phyloP scores from a whole-genome alignment of 1,284 basidiomycete genomes.

The Afroboletus lepidellus region DNA sequence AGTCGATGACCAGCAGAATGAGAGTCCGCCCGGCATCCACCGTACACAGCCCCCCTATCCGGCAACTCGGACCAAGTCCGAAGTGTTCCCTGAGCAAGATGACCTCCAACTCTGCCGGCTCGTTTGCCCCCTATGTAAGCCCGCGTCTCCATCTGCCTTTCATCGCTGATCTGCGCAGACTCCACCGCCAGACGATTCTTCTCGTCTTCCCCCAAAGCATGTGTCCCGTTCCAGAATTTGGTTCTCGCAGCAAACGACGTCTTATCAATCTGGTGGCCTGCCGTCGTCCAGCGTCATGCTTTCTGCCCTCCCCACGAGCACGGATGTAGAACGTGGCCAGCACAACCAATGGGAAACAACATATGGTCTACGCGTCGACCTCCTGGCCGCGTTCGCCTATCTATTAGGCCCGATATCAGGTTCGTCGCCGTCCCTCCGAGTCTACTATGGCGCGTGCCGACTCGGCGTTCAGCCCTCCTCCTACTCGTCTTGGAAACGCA shows the following conservation, averaged over 20 bases:
- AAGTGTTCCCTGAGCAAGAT: constrained; percentile 1
- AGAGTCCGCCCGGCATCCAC: constrained; percentile 27
- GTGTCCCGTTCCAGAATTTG: constrained; percentile 45
- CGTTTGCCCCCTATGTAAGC: constrained; percentile 20
- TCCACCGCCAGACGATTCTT: constrained; percentile 56
- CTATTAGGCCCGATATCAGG: constrained; percentile 74
- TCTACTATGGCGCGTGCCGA: neutral
- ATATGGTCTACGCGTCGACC: constrained; percentile 65
- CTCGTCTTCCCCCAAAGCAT: constrained; percentile 27
- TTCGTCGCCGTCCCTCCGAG: constrained; percentile 34
- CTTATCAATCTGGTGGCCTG: constrained; percentile 71
- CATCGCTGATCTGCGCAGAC: constrained; percentile 38
- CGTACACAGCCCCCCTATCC: constrained; percentile 26
- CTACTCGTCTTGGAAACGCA: constrained; percentile 76
- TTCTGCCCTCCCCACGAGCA: constrained; percentile 40
- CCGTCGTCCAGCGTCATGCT: constrained; percentile 52
- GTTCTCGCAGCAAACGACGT: constrained; percentile 51
- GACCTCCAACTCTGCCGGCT: constrained; percentile 6
- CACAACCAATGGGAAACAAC: constrained; percentile 72
- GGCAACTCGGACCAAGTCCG: neutral
- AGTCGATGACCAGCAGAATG: constrained; percentile 12
- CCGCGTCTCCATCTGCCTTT: constrained; percentile 39
- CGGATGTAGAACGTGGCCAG: constrained; percentile 42
- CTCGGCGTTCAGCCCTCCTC: constrained; percentile 50
- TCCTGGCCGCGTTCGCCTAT: constrained; percentile 69